Percentiles rank a stretch among this genome's conserved stretches.
These are phyloP conservation scores for Dendrothele bispora DNA, from an alignment of 768 basidiomycete species.

Conservation along the genomic window DNA sequence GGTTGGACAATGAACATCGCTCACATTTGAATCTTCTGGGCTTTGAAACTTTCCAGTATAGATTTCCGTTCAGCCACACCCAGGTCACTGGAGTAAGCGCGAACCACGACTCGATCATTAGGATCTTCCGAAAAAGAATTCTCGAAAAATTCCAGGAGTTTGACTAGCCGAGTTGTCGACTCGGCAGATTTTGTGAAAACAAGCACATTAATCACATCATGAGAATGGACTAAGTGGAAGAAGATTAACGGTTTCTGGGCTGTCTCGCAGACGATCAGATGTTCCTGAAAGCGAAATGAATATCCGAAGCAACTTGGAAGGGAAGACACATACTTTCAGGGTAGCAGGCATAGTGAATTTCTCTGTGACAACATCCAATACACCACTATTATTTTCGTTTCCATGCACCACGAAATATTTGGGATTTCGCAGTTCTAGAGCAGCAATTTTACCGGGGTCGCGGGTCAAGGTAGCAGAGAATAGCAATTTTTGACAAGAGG, in stretches of 20 bases:
- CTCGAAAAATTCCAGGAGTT: constrained; percentile 81
- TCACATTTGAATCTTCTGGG: constrained; percentile 81
- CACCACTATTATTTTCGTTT: constrained; percentile 28
- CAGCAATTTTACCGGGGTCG: constrained; percentile 90
- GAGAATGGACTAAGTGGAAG: constrained; percentile 77
- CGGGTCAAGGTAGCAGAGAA: constrained; percentile 96
- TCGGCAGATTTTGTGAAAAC: constrained; percentile 98
- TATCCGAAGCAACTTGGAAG: neutral
- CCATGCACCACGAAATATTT: constrained; percentile 88
- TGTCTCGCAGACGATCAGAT: constrained; percentile 79
- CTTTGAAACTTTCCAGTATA: constrained; percentile 80
- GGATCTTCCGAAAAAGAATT: constrained; percentile 31
- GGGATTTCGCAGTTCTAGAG: constrained; percentile 74
- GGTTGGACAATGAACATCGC: constrained; percentile 17
- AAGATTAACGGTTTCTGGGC: constrained; percentile 86
- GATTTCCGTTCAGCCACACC: constrained; percentile 66
- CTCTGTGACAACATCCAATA: constrained; percentile 64
- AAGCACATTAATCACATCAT: constrained; percentile 65
- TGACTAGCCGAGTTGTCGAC: constrained; percentile 80
- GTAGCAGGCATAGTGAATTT: constrained; percentile 81
- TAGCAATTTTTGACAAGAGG: constrained; percentile 89
- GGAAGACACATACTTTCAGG: constrained; percentile 53
- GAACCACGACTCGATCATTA: constrained; percentile 41
- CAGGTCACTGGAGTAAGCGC: constrained; percentile 88
- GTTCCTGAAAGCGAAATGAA: constrained; percentile 59